Conservation (phyloP, 1,139 yeast genomes). For the Kurtzmaniella quercitrusa region DNA sequence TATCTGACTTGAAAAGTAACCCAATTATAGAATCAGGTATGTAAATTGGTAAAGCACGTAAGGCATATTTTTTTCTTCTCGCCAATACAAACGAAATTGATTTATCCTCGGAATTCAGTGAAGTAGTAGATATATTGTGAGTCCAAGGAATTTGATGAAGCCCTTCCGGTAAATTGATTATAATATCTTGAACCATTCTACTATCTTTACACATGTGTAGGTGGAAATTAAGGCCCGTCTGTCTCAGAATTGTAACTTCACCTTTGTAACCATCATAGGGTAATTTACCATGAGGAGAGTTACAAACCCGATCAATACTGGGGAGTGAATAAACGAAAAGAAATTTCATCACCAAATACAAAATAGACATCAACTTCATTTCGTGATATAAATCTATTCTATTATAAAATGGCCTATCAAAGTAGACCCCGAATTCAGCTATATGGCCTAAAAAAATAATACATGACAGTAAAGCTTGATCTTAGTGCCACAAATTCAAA, state of each 20-base stretch:
- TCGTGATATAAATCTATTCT: neutral
- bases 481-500: too few species aligned
- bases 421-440: neutral
- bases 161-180: neutral
- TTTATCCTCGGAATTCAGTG: neutral
- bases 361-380: neutral
- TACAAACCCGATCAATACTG: constrained; percentile 6
- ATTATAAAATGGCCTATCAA: too few species aligned
- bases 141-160: constrained; percentile 4
- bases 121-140: neutral
- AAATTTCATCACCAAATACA: neutral
- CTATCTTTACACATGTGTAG: constrained; percentile 9
- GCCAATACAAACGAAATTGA: constrained; percentile 13
- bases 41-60: constrained; percentile 21
- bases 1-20: constrained; percentile 15
- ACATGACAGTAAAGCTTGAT: too few species aligned
- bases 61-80: constrained; percentile 22
- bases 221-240: constrained; percentile 4
- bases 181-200: constrained; percentile 4
- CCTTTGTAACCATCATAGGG: constrained; percentile 8
- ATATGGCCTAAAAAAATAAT: neutral
- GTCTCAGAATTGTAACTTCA: constrained; percentile 3
- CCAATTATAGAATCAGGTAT: constrained; percentile 26
- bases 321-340: neutral
- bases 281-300: neutral